A percentile compares a stretch with the other conserved stretches of the same genome.
These are phyloP conservation scores for Sarocladium kiliense DNA, from an alignment of 2,329 filamentous ascomycete species.

Conservation along the genomic window DNA sequence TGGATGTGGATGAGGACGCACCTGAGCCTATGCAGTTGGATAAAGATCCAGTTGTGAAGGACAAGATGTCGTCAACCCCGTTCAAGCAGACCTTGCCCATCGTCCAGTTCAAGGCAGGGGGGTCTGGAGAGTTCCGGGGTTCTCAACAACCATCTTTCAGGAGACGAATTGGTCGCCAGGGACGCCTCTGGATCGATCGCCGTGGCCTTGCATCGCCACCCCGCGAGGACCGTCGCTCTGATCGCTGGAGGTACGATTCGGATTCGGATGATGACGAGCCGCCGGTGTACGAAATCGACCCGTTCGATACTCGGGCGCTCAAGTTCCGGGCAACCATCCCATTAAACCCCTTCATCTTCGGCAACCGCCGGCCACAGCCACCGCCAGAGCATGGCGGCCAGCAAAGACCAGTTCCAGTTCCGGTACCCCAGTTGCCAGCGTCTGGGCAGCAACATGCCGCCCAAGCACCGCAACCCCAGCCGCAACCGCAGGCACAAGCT, in stretches of 20 bases:
- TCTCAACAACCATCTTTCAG: constrained; percentile 63
- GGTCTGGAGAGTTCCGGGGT: constrained; percentile 32
- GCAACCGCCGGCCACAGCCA: constrained; percentile 18
- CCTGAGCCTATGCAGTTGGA: constrained; percentile 38
- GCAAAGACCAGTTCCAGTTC: background rate
- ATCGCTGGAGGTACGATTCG: constrained; percentile 82
- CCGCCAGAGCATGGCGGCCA: constrained; percentile 10
- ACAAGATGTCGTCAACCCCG: no score
- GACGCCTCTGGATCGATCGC: constrained; percentile 84
- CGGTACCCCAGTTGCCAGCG: constrained; percentile 4
- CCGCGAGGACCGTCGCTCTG: constrained; percentile 36
- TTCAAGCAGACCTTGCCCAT: constrained; percentile 21
- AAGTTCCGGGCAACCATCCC: constrained; percentile 58
- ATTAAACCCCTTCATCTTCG: constrained; percentile 37
- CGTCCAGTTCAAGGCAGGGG: constrained; percentile 42
- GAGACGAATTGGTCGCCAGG: constrained; percentile 76
- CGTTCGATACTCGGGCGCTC: constrained; percentile 54
- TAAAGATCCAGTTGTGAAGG: constrained; percentile 18
- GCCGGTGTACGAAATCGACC: constrained; percentile 70
- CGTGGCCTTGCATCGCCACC: constrained; percentile 55
- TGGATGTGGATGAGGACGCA: constrained; percentile 49
- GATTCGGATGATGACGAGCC: constrained; percentile 82
- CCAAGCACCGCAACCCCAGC: constrained; percentile 19
- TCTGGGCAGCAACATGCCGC: constrained; percentile 10
- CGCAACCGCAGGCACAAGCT: constrained; percentile 8